Percentiles rank a stretch among this genome's conserved stretches.
phyloP scores from a whole-genome alignment of 352 stramenopile genomes.

The Aphanomyces stellatus region DNA sequence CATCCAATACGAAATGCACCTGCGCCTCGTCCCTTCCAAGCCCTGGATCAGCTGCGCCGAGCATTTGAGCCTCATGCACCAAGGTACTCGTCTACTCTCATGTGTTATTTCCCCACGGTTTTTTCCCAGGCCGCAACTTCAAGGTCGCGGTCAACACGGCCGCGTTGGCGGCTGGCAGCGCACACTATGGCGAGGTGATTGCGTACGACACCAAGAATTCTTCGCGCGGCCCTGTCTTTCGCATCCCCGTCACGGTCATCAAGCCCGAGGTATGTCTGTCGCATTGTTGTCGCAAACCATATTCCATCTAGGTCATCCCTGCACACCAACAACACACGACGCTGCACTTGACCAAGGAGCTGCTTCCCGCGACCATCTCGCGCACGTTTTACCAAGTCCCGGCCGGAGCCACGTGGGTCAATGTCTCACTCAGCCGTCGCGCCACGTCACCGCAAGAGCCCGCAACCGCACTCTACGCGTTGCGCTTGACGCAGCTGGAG shows the following conservation, averaged over 20 bases:
- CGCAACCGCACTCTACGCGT: constrained; percentile 51
- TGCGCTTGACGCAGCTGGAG: constrained; percentile 86
- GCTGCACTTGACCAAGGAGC: constrained; percentile 23
- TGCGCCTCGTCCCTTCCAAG: constrained; percentile 69
- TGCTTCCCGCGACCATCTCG: constrained; percentile 55
- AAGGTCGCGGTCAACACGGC: constrained; percentile 86
- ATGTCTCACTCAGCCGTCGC: constrained; percentile 49
- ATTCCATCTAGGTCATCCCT: constrained; percentile 4
- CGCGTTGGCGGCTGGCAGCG: constrained; percentile 44
- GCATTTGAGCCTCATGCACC: constrained; percentile 81
- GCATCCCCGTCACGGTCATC: constrained; percentile 86
- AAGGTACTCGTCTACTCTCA: constrained; percentile 18
- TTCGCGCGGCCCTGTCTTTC: constrained; percentile 71
- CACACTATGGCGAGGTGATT: constrained; percentile 54
- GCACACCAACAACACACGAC: background rate
- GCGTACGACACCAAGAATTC: constrained; percentile 63
- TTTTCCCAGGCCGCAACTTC: constrained; percentile 57
- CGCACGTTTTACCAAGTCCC: constrained; percentile 80
- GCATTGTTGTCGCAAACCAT: background rate
- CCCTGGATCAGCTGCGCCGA: constrained; percentile 85
- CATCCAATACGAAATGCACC: constrained; percentile 83
- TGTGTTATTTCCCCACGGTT: background rate
- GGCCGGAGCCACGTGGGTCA: constrained; percentile 67
- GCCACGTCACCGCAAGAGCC: background rate
- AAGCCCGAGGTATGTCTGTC: constrained; percentile 46